These are phyloP conservation scores for Globisporangium viniferum DNA, from an alignment of 352 stramenopile species.

Conservation along the genomic window DNA sequence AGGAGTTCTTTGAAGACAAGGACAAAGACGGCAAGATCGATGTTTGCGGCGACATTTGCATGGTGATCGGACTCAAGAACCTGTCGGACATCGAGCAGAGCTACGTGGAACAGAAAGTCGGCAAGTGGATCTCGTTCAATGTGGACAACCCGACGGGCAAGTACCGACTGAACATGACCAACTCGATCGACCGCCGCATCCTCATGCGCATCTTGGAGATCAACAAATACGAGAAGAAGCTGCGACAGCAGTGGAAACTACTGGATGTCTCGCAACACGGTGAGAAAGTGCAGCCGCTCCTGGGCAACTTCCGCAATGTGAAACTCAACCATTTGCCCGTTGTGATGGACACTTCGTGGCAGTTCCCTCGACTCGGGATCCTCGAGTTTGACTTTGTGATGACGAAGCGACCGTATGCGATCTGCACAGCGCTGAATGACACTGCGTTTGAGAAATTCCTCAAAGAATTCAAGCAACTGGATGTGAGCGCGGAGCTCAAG, in stretches of 20 bases:
- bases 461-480: conserved; percentile 76
- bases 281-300: conserved; percentile 29
- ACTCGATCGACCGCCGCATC: conserved; percentile 67
- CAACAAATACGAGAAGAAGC: conserved; percentile 53
- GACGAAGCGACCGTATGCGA: conserved; percentile 45
- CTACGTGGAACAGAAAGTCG: conserved; percentile 66
- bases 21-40: conserved; percentile 80
- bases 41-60: conserved; percentile 74
- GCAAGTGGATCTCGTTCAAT: conserved; percentile 81
- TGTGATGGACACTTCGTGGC: conserved; percentile 46
- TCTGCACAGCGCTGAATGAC: conserved; percentile 63
- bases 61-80: conserved; percentile 63
- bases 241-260: conserved; percentile 54
- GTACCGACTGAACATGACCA: conserved; percentile 70
- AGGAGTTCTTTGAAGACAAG: conserved; percentile 79
- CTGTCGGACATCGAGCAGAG: conserved; percentile 67
- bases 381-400: conserved; percentile 78
- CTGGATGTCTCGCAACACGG: conserved; percentile 63
- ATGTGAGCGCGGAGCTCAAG: conserved; percentile 58
- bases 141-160: conserved; percentile 60
- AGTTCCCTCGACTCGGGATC: conserved; percentile 60
- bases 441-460: conserved; percentile 69
- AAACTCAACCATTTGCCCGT: conserved; percentile 56
- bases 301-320: conserved; percentile 59
- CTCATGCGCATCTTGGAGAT: conserved; percentile 66